Evolutionary conservation across 139 green algal species (phyloP), one percentile per base, ranked within the genome.

Genomic region (Closterium sp.): DNA sequence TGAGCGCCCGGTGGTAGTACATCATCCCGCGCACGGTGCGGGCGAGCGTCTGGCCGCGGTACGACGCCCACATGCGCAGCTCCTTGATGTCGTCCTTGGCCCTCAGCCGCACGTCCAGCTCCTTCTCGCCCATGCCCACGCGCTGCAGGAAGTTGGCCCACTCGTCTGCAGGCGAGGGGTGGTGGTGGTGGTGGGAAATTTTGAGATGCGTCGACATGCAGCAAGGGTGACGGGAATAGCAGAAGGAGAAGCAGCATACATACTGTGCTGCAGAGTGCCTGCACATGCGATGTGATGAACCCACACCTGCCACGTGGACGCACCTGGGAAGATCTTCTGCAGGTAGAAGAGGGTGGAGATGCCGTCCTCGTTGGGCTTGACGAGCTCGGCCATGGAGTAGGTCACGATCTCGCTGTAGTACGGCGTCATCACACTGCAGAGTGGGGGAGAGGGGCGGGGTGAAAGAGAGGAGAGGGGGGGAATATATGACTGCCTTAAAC

Each of bases 31-130:
- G 76, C 34, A 94, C 90, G 81, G 97, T 98, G 43, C 97, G 95
- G 1, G 96, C 93, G 87, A 98, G 96, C 90, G 97, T 96, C 94
- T 98, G 97, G 28, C 96, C 96, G 6, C 97, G 91, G 89, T 97
- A 96, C 5, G 95, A 97, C 33, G 97, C 97, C 97, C 97, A 98
- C 92, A 97, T 91, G 92, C 96, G 96, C 91, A 98, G 90, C 90
- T 98, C 94, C 88, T 93, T 95, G 89, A 95, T 93, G 76, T 95
- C 91, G 19, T 91, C 76, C 86, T 95, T 88, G 5, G 28, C 83
- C 21, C 23, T 83, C 23, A 91, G 87, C 12, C 32, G 84, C 84
- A 35, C 43, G 84, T 86, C 86, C 91, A 83, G 35, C 31, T 95
- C 87, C 25, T 91, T 64, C 4, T 84, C n/a, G 0, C 34, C 36